Evolutionary conservation across 306 rosid genomes (phyloP).

Genomic region (Biancaea sappan): DNA sequence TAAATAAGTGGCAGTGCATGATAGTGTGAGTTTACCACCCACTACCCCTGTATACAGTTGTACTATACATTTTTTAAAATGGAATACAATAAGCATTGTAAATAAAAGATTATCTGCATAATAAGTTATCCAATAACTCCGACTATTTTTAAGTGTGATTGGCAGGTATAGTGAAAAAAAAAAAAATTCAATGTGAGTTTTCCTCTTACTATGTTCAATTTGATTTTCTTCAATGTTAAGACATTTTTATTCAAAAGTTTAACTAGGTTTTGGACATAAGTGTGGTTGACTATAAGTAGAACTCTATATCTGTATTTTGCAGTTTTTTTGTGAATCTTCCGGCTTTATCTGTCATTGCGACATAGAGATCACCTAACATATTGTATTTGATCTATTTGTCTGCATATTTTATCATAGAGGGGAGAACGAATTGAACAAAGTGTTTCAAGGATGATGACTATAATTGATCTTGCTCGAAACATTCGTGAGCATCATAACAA

Average conservation of each 20-base stretch:
- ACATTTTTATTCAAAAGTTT: not conserved
- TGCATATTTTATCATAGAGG: conserved; percentile 49
- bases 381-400: conserved; percentile 14
- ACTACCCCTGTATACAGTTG: not conserved
- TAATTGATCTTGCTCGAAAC: conserved; percentile 93
- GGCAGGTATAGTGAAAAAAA: no score
- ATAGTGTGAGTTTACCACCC: not conserved
- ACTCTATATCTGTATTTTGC: not conserved
- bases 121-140: not conserved
- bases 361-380: conserved; percentile 16
- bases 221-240: not conserved
- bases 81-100: not conserved
- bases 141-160: not conserved
- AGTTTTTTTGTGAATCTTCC: not conserved
- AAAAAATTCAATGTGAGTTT: no score
- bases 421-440: conserved; percentile 91
- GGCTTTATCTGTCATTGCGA: conserved; percentile 24
- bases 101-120: not conserved
- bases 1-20: not conserved
- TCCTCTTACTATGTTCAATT: no score
- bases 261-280: not conserved
- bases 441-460: conserved; percentile 89
- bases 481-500: conserved; percentile 95
- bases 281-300: not conserved
- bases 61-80: not conserved